phyloP scores from a whole-genome alignment of 192 early-diverging fungal genomes.

The Haplosporangium gracile region DNA sequence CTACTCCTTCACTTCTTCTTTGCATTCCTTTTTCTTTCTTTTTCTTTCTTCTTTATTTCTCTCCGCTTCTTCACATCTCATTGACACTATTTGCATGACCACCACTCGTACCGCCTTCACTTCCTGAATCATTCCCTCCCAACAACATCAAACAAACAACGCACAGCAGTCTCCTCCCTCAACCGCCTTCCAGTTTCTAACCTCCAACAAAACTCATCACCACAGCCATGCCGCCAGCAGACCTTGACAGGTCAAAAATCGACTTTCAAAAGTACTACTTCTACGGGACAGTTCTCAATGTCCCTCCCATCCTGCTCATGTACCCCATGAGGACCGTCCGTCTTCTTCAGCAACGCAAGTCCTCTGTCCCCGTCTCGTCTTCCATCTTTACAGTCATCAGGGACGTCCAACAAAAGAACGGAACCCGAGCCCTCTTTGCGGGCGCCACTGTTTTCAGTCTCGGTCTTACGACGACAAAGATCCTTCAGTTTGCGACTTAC shows the following conservation, averaged over 20 bases:
- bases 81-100: not conserved
- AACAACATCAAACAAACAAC: not conserved
- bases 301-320: slow-evolving; percentile 53
- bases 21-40: not conserved
- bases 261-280: slow-evolving; percentile 56
- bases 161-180: not conserved
- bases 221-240: slow-evolving; percentile 38
- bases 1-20: not conserved
- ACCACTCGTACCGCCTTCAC: not conserved
- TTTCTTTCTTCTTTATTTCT: not conserved
- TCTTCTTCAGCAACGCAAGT: slow-evolving; percentile 51
- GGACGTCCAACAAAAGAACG: slow-evolving; percentile 50
- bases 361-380: slow-evolving; percentile 49
- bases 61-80: slow-evolving; percentile 6
- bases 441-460: slow-evolving; percentile 52
- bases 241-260: slow-evolving; percentile 40
- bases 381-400: slow-evolving; percentile 55
- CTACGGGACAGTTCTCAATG: slow-evolving; percentile 56
- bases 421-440: slow-evolving; percentile 46
- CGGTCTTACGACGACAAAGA: slow-evolving; percentile 47
- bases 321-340: slow-evolving; percentile 59
- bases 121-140: not conserved
- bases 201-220: not conserved
- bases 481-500: slow-evolving; percentile 57
- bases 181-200: not conserved